Evolutionary conservation across 495 filamentous ascomycete genomes (phyloP).

Genomic region (Tuber umbilicatum): DNA sequence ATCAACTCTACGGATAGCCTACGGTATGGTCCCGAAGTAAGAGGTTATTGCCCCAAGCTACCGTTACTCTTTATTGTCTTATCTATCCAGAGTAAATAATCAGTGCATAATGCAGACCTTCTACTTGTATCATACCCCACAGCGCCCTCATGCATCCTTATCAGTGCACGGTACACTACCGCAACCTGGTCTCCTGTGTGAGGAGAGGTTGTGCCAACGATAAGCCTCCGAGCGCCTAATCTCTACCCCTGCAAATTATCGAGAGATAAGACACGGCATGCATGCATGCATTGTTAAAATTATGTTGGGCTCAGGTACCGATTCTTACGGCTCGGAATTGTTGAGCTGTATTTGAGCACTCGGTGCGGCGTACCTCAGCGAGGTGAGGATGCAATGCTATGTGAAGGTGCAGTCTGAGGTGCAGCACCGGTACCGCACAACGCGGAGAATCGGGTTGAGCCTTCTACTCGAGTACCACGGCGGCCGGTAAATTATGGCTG

Average conservation of each 20-base stretch:
- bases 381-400: background rate
- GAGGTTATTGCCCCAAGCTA: no score
- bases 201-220: background rate
- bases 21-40: slow-evolving; percentile 44
- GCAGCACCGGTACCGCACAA: background rate
- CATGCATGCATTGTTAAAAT: background rate
- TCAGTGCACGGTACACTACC: background rate
- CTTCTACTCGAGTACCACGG: background rate
- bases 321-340: background rate
- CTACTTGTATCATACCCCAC: no score
- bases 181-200: background rate
- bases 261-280: background rate
- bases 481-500: background rate
- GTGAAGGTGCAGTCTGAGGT: background rate
- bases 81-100: background rate
- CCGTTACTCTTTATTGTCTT: background rate
- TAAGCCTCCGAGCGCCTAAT: background rate
- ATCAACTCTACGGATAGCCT: slow-evolving; percentile 44
- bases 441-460: background rate
- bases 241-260: background rate
- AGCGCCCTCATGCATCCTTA: background rate
- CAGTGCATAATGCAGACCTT: background rate
- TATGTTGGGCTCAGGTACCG: background rate
- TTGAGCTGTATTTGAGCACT: background rate
- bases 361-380: no score